Evolutionary conservation across 2,329 filamentous ascomycete genomes (phyloP).

Genomic region (Colletotrichum higginsianum): DNA sequence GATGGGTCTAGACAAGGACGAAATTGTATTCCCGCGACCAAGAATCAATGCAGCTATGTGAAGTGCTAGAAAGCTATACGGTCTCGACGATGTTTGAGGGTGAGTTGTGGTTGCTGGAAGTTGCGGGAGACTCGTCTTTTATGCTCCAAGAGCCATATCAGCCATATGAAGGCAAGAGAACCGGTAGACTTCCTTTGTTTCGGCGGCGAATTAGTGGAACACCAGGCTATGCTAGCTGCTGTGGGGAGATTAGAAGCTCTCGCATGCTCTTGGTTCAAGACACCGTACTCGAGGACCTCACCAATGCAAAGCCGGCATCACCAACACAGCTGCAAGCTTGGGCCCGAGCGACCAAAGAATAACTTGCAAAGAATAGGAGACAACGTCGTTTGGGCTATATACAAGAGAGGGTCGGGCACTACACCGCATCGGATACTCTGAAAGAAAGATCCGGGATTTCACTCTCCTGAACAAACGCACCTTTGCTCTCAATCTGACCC

Average conservation of each 20-base stretch:
- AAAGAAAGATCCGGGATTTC: too few relatives aligned
- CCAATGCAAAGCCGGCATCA: neutral
- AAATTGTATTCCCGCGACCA: conserved; percentile 27
- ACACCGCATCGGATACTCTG: too few relatives aligned
- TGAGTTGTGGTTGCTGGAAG: neutral
- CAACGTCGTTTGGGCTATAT: too few relatives aligned
- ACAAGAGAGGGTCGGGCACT: too few relatives aligned
- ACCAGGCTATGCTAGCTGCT: neutral
- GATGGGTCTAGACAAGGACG: conserved; percentile 38
- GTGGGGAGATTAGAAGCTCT: neutral
- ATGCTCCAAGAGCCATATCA: neutral
- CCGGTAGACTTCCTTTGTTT: too few relatives aligned
- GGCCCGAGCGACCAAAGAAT: neutral
- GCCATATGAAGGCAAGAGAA: neutral
- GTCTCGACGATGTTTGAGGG: neutral
- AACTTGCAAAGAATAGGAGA: neutral
- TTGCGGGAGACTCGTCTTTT: too few relatives aligned
- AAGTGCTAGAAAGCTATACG: neutral
- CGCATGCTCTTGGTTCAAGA: neutral
- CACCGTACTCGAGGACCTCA: neutral
- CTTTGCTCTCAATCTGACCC: neutral
- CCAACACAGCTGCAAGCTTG: neutral
- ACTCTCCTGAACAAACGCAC: too few relatives aligned
- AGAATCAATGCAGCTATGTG: neutral
- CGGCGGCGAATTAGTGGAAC: neutral